Evolutionary conservation across 768 basidiomycete genomes (phyloP), one percentile per base, ranked within the genome.

Genomic region (Pisolithus orientalis): DNA sequence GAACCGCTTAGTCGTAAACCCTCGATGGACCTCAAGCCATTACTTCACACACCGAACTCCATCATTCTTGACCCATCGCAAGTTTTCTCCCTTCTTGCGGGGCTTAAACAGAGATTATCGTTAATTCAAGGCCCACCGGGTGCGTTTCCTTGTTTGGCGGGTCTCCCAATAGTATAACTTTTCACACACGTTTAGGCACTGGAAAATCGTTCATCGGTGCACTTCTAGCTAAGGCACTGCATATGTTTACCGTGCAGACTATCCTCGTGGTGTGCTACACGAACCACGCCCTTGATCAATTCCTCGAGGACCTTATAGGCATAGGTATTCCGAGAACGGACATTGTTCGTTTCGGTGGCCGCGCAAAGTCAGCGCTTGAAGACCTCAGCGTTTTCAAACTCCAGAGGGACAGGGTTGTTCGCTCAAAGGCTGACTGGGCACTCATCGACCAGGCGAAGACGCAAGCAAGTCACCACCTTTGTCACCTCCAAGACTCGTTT

Each of bases 161-260:
- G 4, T 5, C 13, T 34, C 24, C 6, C 29, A 24, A 14, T 13
- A 1, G 28, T 7, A 11, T 52, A 24, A 54, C 31, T 48, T 9
- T 16, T 21, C 16, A 11, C 13, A 4, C 10, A 16, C n/a, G 24
- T 40, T 38, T 11, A 86, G 86, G 85, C 1, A 88, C 85, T 0
- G 86, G 85, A 1, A 88, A 88, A 52, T 85, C 84, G 0, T 85
- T 85, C 59, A 80, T 87, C 24, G 85, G 86, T 0, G 82, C 83
- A 0, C 70, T 87, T 1, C 65, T 87, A 0, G 83, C 83, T 0
- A 87, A 85, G 57, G 68, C 76, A 4, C 64, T 85, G 4, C 75
- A 85, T 45, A 74, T 79, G 13, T 64, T 65, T 49, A 77, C 78
- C 0, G 16, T 58, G 0, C 69, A 73, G 47, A 80, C 62, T 0